Evolutionary conservation across 345 rosid genomes (phyloP), one percentile per base, ranked within the genome.

Genomic region (Microthlaspi erraticum): DNA sequence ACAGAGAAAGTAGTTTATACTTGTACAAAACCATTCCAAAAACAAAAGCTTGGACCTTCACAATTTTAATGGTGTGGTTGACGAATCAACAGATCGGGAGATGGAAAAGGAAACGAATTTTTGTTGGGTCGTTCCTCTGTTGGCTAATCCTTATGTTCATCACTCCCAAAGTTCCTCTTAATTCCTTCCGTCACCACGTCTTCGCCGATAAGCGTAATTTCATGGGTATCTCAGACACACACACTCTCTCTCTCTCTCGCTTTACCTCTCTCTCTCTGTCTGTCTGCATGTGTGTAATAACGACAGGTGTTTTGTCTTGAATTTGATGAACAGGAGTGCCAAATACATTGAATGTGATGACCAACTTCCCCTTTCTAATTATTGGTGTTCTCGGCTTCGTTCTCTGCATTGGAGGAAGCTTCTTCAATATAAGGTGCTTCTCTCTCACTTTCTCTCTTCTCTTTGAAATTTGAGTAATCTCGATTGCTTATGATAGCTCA

Each of bases 151-250:
- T 92, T 29, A 82, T 85, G 87, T 60, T 86, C 70, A 69, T 78
- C 50, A 88, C 98, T 54, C 96, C 98, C 1, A 89, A 82, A 68
- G 65, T 89, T 69, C 88, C 92, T 71, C 83, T 83, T 18, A 73
- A 84, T 41, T 75, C 65, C 14, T 63, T 78, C 49, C 46, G 73
- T 0, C 81, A 79, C 39, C 87, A 85, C 69, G 78, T 66, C 63
- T 89, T 85, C 43, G 92, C 91, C 9, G 96, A 92, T 71, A 85
- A 83, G 85, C 92, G 96, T 78, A 89, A 92, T 75, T 84, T 89
- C 61, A 75, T 92, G 26, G 98, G 98, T 90, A 81, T 60, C n/a
- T 18, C 17, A 9, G 10, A 36, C 17, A 23, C 17, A 9, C 10
- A 36, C 20, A 18, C 32, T 31, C 10, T n/a, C 3, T 10, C 36